Percentiles rank a stretch among this genome's conserved stretches.
Evolutionary conservation across 1,284 basidiomycete species (phyloP).

Genomic region (Ustilago xerochloae): DNA sequence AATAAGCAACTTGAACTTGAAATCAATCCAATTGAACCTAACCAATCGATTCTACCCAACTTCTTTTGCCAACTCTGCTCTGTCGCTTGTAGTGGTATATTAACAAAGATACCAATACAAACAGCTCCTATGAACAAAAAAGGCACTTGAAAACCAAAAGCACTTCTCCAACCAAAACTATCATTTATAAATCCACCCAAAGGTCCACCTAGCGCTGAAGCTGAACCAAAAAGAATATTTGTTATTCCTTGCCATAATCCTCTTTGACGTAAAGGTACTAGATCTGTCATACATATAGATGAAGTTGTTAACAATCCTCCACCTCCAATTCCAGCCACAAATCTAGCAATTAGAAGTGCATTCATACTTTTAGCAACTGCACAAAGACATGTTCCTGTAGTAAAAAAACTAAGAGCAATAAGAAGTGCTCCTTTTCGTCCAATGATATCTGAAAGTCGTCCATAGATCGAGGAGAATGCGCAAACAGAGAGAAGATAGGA

Average conservation of each 20-base stretch:
- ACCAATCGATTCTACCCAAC: constrained; percentile 66
- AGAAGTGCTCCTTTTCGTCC: constrained; percentile 63
- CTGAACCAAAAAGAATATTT: constrained; percentile 65
- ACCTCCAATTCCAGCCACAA: constrained; percentile 70
- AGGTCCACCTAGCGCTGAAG: constrained; percentile 65
- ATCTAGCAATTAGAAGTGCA: constrained; percentile 64
- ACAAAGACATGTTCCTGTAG: constrained; percentile 61
- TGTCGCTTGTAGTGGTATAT: constrained; percentile 68
- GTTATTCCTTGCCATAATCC: constrained; percentile 69
- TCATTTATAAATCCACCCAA: constrained; percentile 59
- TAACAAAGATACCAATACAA: constrained; percentile 67
- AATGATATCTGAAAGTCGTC: constrained; percentile 63
- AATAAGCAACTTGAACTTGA: constrained; percentile 64
- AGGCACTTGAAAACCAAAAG: constrained; percentile 67
- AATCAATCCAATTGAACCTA: constrained; percentile 67
- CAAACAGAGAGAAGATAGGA: constrained; percentile 66
- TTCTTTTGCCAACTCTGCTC: constrained; percentile 67
- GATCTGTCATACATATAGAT: constrained; percentile 70
- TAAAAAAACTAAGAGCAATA: constrained; percentile 61
- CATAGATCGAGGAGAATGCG: constrained; percentile 65
- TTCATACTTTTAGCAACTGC: constrained; percentile 55
- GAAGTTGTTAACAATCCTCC: constrained; percentile 70
- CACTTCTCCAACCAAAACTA: constrained; percentile 59
- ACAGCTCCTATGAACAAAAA: constrained; percentile 65
- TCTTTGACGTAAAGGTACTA: constrained; percentile 69